A percentile compares a stretch with the other conserved stretches of the same genome.
phyloP scores from a whole-genome alignment of 305 asterid genomes.

The Withania somnifera region DNA sequence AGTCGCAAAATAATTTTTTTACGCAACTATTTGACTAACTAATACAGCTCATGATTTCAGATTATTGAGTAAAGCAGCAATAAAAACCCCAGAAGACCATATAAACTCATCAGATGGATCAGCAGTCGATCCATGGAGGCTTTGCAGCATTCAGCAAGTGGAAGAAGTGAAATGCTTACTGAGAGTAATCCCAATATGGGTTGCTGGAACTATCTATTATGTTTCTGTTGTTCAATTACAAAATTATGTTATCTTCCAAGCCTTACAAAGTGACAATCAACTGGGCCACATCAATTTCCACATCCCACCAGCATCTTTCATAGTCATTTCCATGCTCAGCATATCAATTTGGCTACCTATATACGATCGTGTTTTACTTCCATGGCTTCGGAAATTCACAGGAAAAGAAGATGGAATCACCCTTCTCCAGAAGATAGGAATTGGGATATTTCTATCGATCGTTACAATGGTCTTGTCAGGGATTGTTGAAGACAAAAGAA shows the following conservation, averaged over 20 bases:
- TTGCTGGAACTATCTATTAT: slow-evolving; percentile 5
- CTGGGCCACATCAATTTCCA: background rate
- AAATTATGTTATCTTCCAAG: slow-evolving; percentile 11
- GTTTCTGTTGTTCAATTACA: background rate
- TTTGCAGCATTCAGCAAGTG: slow-evolving; percentile 16
- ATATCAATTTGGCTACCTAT: slow-evolving; percentile 7
- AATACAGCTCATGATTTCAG: slow-evolving; percentile 12
- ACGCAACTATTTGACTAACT: background rate
- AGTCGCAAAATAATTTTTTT: no score
- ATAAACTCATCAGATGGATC: slow-evolving; percentile 35
- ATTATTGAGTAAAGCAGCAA: slow-evolving; percentile 53
- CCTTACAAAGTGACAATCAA: slow-evolving; percentile 1
- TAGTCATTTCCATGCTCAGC: slow-evolving; percentile 9
- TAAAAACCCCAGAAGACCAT: slow-evolving; percentile 28
- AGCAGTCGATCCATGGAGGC: slow-evolving; percentile 20
- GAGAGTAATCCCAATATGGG: slow-evolving; percentile 12
- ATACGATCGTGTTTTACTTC: slow-evolving; percentile 9
- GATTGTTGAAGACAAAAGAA: background rate
- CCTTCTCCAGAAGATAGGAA: slow-evolving; percentile 9
- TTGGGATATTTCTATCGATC: background rate
- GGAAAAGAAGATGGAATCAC: slow-evolving; percentile 13
- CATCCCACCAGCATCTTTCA: slow-evolving; percentile 9
- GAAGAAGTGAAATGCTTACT: slow-evolving; percentile 15
- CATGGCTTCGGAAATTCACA: background rate
- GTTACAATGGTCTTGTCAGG: background rate